Base-by-base conservation (phyloP, 2,329 filamentous ascomycete species). In the Aspergillus nomiae region DNA sequence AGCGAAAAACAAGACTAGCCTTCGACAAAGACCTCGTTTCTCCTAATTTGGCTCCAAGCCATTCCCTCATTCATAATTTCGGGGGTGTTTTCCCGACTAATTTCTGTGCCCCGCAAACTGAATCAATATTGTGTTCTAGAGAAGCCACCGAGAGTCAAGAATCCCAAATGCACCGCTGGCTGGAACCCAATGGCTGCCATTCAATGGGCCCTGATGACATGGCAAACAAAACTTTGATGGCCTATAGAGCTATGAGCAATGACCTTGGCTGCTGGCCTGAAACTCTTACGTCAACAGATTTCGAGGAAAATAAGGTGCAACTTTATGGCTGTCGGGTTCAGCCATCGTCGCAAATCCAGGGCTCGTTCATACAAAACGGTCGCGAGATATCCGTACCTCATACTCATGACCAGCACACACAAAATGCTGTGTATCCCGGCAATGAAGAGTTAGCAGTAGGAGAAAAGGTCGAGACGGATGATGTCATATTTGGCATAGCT, bases 181-280 rank as follows among this genome's bases (percentile, higher is more conserved):
- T 58, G 19, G 56, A 54, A 34, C 21, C 34, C 24, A 21, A 63
- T 46, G 46, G 45, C 26, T 41, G 34, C n/a, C 60, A 24, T 46
- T 53, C 59, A 30, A 58, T 43, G 24, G 54, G 48, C 21, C 28
- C 59, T 34, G 43, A 45, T 34, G 46, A 32, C 34, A 60, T 59
- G 45, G 21, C 61, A 56, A 64, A 59, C 60, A 61, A 24, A 61
- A 56, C 34, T 24, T 11, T 38, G 38, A 62, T 54, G 32, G 43
- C 41, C 16, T 51, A 63, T 28, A 26, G 55, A 2, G 41, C n/a
- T 54, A 58, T 59, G 50, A 26, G 48, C 41, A 32, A 61, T 30
- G 54, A 58, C 19, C 46, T 58, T 60, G 50, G 50, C 14, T 50
- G 59, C 51, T 68, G 64, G 60, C 54, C 63, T 16, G 58, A 50